Conservation (phyloP, 352 stramenopile genomes). For the Halophytophthora polymorphica region DNA sequence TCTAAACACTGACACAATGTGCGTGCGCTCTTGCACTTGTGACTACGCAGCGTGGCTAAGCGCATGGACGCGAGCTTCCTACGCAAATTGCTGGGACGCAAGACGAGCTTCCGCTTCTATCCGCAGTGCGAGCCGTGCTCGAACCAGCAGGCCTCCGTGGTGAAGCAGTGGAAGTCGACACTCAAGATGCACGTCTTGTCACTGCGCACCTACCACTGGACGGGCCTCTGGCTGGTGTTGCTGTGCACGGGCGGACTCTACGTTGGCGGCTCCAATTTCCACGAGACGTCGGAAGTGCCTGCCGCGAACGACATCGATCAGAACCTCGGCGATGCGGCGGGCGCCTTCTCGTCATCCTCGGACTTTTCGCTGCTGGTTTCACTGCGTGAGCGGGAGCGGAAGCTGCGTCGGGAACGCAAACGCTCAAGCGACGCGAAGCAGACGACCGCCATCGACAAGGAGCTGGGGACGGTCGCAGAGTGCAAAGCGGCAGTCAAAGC, state of each 20-base stretch:
- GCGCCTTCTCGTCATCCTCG: slow-evolving; percentile 21
- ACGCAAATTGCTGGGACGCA: slow-evolving; percentile 33
- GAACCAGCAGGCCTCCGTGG: slow-evolving; percentile 62
- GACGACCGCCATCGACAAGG: slow-evolving; percentile 38
- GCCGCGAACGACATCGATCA: slow-evolving; percentile 5
- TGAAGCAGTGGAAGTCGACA: slow-evolving; percentile 63
- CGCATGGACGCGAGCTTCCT: slow-evolving; percentile 43
- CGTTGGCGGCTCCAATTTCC: slow-evolving; percentile 62
- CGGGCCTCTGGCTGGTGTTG: slow-evolving; percentile 79
- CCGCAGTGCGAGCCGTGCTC: slow-evolving; percentile 82
- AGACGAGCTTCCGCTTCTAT: slow-evolving; percentile 78
- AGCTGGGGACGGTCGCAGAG: slow-evolving; percentile 48
- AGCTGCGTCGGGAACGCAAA: slow-evolving; percentile 38
- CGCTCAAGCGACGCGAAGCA: slow-evolving; percentile 18
- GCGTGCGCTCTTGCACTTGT: background rate
- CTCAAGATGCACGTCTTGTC: slow-evolving; percentile 63
- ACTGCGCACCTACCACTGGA: slow-evolving; percentile 70
- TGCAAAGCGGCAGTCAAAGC: slow-evolving; percentile 62
- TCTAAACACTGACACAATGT: slow-evolving; percentile 1
- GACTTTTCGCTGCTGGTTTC: slow-evolving; percentile 49
- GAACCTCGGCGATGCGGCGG: slow-evolving; percentile 10
- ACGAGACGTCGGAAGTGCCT: slow-evolving; percentile 56
- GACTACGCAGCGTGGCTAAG: slow-evolving; percentile 52
- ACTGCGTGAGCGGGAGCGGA: slow-evolving; percentile 52
- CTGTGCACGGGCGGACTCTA: slow-evolving; percentile 74